A percentile compares a stretch with the other conserved stretches of the same genome.
Evolutionary conservation across 371 early-diverging fungal genomes (phyloP).

Genomic region (Syncephalis fuscata): DNA sequence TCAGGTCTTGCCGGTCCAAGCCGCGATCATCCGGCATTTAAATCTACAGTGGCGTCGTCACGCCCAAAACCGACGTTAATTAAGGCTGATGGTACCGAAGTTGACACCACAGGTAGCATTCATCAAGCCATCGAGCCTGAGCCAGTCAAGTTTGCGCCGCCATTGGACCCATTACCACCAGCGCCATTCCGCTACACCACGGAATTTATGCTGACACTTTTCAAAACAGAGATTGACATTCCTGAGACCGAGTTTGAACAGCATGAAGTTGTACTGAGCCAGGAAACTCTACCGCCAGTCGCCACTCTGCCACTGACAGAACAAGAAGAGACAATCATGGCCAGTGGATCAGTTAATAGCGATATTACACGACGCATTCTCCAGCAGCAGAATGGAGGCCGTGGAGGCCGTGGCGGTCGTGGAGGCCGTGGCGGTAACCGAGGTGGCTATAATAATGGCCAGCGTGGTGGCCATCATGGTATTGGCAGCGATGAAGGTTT

Average conservation of each 20-base stretch:
- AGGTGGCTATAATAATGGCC: background rate
- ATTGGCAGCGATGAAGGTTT: background rate
- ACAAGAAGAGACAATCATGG: constrained; percentile 41
- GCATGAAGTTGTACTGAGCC: constrained; percentile 50
- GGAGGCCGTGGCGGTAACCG: constrained; percentile 3
- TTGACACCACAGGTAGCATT: constrained; percentile 4
- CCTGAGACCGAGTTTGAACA: constrained; percentile 36
- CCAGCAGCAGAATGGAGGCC: constrained; percentile 6
- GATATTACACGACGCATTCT: constrained; percentile 21
- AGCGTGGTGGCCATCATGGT: constrained; percentile 3
- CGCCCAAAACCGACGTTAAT: constrained; percentile 2
- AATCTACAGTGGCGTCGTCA: constrained; percentile 7
- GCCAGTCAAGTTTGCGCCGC: constrained; percentile 6
- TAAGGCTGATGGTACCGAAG: constrained; percentile 1
- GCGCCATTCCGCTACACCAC: constrained; percentile 53
- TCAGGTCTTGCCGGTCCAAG: constrained; percentile 9
- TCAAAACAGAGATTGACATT: constrained; percentile 27
- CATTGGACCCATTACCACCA: constrained; percentile 11
- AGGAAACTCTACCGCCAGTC: constrained; percentile 39
- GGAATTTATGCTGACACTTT: constrained; percentile 62
- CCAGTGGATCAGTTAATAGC: constrained; percentile 30
- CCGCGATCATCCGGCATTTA: constrained; percentile 3
- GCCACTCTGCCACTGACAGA: constrained; percentile 40
- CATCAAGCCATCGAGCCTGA: constrained; percentile 8
- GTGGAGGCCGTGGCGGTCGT: background rate